phyloP scores from a whole-genome alignment of 495 filamentous ascomycete species.

The Neurospora africana region DNA sequence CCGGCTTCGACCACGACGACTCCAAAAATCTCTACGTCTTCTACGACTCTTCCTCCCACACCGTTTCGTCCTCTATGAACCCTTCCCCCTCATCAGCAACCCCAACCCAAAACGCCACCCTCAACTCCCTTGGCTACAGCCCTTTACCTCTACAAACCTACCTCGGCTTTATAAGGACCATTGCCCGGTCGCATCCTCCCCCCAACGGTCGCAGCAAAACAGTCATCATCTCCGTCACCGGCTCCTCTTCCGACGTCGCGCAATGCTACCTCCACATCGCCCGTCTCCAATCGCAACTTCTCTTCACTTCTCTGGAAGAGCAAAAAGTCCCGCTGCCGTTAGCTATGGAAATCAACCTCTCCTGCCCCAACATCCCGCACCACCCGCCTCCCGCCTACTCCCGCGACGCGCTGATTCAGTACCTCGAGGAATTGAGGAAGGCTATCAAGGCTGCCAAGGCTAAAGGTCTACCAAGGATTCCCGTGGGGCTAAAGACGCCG shows the following conservation, averaged over 20 bases:
- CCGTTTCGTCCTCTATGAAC: not conserved
- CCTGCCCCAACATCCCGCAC: constrained; percentile 59
- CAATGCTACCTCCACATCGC: constrained; percentile 31
- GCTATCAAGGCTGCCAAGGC: not conserved
- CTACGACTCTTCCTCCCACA: constrained; percentile 44
- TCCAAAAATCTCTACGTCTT: constrained; percentile 55
- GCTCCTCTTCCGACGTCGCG: constrained; percentile 37
- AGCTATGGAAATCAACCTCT: constrained; percentile 59
- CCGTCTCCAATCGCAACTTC: not conserved
- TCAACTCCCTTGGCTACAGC: constrained; percentile 64
- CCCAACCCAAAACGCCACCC: constrained; percentile 36
- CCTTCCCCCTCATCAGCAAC: not conserved
- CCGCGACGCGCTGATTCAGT: constrained; percentile 29
- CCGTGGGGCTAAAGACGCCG: constrained; percentile 56
- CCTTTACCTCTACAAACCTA: constrained; percentile 57
- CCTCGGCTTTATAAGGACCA: constrained; percentile 37
- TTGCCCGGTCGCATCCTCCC: constrained; percentile 20
- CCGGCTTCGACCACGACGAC: constrained; percentile 48
- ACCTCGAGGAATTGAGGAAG: constrained; percentile 30
- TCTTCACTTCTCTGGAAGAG: not conserved
- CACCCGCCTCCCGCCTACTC: constrained; percentile 60
- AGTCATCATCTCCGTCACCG: constrained; percentile 64
- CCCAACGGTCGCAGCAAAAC: constrained; percentile 31
- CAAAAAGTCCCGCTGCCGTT: no score
- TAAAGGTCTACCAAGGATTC: constrained; percentile 8